Evolutionary conservation across 148 eudicot genomes (phyloP).

Genomic region (Nepenthes gracilis): DNA sequence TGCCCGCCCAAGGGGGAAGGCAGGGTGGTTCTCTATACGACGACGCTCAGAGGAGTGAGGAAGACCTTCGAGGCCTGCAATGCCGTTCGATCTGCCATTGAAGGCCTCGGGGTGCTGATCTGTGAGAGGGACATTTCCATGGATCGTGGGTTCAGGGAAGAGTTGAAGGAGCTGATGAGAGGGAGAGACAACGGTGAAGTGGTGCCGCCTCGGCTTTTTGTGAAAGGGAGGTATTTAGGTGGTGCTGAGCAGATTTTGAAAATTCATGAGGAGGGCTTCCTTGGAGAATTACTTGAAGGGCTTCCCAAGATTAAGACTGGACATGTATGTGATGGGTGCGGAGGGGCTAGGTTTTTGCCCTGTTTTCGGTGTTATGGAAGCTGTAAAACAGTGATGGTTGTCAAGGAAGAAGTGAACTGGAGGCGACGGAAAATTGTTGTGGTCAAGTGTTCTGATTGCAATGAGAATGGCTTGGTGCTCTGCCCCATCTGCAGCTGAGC

Average conservation of each 20-base stretch:
- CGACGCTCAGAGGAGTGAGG: constrained; percentile 60
- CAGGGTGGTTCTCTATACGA: constrained; percentile 56
- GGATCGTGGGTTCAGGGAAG: constrained; percentile 69
- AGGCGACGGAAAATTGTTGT: constrained; percentile 17
- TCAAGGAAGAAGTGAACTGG: constrained; percentile 10
- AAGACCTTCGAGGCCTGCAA: constrained; percentile 71
- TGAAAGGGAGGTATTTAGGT: constrained; percentile 67
- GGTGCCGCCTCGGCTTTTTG: constrained; percentile 58
- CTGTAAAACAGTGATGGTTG: constrained; percentile 48
- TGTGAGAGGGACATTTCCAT: constrained; percentile 85
- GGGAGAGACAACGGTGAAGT: constrained; percentile 19
- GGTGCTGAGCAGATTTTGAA: constrained; percentile 59
- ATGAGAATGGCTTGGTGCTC: constrained; percentile 85
- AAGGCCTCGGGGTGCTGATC: constrained; percentile 26
- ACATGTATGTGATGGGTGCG: constrained; percentile 68
- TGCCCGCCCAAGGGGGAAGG: constrained; percentile 69
- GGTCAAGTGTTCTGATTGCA: constrained; percentile 60
- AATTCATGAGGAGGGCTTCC: constrained; percentile 56
- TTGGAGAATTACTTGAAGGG: constrained; percentile 37
- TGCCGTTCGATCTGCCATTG: constrained; percentile 45
- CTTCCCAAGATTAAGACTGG: constrained; percentile 33
- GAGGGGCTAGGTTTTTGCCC: constrained; percentile 64
- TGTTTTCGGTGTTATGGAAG: constrained; percentile 79
- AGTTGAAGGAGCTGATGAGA: constrained; percentile 42
- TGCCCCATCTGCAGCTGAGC: constrained; percentile 78